These are phyloP conservation scores for Hygrocybe coccinea DNA, from an alignment of 768 basidiomycete species.

Conservation along the genomic window DNA sequence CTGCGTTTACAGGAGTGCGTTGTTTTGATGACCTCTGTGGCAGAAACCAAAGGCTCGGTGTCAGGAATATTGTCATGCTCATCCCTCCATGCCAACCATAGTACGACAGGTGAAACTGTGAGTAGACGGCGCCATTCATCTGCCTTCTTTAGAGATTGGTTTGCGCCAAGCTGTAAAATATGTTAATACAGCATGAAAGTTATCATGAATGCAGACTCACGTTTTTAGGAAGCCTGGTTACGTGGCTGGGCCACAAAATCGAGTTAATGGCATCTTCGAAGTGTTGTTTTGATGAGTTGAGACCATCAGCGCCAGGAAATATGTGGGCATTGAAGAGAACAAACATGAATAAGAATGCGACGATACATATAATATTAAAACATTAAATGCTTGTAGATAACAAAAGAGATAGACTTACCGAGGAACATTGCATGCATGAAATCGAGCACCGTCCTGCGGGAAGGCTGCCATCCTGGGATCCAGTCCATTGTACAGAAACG, in stretches of 20 bases:
- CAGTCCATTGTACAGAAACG: constrained; percentile 20
- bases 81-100: constrained; percentile 27
- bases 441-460: constrained; percentile 19
- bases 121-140: constrained; percentile 29
- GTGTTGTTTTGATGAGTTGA: constrained; percentile 11
- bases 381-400: background rate
- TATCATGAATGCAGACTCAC: constrained; percentile 15
- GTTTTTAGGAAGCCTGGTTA: constrained; percentile 30
- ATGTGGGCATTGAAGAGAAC: constrained; percentile 23
- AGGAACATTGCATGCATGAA: constrained; percentile 29
- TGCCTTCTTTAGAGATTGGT: constrained; percentile 31
- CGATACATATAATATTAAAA: constrained; percentile 11
- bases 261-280: background rate
- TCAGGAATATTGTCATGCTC: constrained; percentile 17
- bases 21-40: constrained; percentile 13
- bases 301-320: constrained; percentile 21
- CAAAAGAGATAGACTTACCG: constrained; percentile 8
- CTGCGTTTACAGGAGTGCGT: constrained; percentile 12
- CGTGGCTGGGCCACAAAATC: constrained; percentile 27
- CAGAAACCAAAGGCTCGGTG: constrained; percentile 14
- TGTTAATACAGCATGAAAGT: constrained; percentile 1
- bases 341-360: constrained; percentile 19
- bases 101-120: constrained; percentile 22
- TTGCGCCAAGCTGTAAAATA: constrained; percentile 24
- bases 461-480: constrained; percentile 25